These are phyloP conservation scores for Stemphylium lycopersici DNA, from an alignment of 2,329 filamentous ascomycete genomes.

Conservation along the genomic window DNA sequence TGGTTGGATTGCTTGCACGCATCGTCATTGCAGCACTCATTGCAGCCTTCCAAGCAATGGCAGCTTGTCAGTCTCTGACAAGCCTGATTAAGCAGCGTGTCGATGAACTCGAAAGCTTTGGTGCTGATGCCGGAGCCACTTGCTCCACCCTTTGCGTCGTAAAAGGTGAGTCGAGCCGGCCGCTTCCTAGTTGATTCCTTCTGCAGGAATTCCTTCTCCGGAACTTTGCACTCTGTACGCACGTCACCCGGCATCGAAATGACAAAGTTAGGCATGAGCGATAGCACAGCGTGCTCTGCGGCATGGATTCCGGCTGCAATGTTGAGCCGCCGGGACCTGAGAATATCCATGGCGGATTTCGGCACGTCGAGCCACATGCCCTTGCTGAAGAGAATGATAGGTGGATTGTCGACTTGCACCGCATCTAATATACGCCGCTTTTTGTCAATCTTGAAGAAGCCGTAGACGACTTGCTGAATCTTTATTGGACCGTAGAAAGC, in stretches of 20 bases:
- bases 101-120: slow-evolving; percentile 93
- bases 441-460: slow-evolving; percentile 96
- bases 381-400: slow-evolving; percentile 81
- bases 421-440: slow-evolving; percentile 86
- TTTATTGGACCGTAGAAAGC: slow-evolving; percentile 88
- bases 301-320: slow-evolving; percentile 91
- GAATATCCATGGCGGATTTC: slow-evolving; percentile 75
- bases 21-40: slow-evolving; percentile 89
- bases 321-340: slow-evolving; percentile 74
- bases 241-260: slow-evolving; percentile 90
- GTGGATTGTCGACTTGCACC: slow-evolving; percentile 90
- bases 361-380: slow-evolving; percentile 97
- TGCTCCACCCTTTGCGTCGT: slow-evolving; percentile 89
- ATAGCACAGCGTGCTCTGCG: slow-evolving; percentile 88
- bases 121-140: slow-evolving; percentile 84
- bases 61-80: slow-evolving; percentile 78
- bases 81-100: slow-evolving; percentile 76
- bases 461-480: slow-evolving; percentile 88
- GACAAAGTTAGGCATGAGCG: slow-evolving; percentile 87
- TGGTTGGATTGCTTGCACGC: slow-evolving; percentile 84
- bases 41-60: slow-evolving; percentile 77
- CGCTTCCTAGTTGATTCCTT: slow-evolving; percentile 74
- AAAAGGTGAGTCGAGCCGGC: slow-evolving; percentile 88
- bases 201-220: slow-evolving; percentile 83
- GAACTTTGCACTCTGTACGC: slow-evolving; percentile 90